Percentiles rank a stretch among this genome's conserved stretches.
Conservation (phyloP, 2,329 filamentous ascomycete species). For the Beauveria sp. region DNA sequence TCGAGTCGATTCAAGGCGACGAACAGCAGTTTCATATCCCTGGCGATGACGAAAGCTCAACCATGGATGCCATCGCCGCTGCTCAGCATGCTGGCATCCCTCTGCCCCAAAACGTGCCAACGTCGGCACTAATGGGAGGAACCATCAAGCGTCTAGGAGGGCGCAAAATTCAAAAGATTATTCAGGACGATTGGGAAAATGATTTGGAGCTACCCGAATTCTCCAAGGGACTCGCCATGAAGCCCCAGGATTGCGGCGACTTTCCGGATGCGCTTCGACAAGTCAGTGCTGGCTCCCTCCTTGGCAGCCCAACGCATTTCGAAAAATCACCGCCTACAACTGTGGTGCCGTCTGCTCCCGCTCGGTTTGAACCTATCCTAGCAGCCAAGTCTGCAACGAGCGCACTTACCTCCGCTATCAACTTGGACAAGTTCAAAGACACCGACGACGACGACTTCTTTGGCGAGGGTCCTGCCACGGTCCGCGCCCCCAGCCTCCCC, state of each 20-base stretch:
- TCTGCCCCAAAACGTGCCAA: constrained; percentile 76
- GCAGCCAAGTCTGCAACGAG: constrained; percentile 23
- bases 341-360: constrained; percentile 14
- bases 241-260: constrained; percentile 48
- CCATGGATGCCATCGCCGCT: constrained; percentile 75
- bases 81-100: constrained; percentile 88
- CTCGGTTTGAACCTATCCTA: constrained; percentile 16
- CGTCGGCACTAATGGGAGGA: constrained; percentile 82
- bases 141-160: constrained; percentile 85
- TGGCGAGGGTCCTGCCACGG: constrained; percentile 56
- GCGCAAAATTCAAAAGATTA: constrained; percentile 61
- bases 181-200: constrained; percentile 75
- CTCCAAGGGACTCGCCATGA: constrained; percentile 56
- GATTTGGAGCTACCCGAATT: constrained; percentile 62
- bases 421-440: constrained; percentile 58
- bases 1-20: constrained; percentile 67
- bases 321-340: constrained; percentile 23
- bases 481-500: constrained; percentile 59
- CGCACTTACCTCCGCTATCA: constrained; percentile 38
- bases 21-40: constrained; percentile 82
- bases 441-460: constrained; percentile 56
- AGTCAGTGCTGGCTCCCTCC: constrained; percentile 49
- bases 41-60: constrained; percentile 77
- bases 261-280: constrained; percentile 65
- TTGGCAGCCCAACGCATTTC: constrained; percentile 43